Evolutionary conservation across 805 yeast species (phyloP).

Genomic region (Priceomyces castillae): DNA sequence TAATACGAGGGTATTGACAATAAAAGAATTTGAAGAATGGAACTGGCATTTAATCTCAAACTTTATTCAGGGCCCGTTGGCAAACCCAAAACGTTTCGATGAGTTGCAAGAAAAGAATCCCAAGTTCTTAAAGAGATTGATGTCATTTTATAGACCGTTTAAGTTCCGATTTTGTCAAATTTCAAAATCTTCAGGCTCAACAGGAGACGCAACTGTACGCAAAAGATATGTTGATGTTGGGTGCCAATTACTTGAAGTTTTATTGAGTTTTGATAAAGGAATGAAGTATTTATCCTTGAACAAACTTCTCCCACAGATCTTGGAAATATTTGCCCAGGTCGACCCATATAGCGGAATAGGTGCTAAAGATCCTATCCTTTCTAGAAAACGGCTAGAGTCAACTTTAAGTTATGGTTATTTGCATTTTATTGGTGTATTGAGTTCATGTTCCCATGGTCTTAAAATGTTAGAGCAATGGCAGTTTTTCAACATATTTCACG

Average conservation of each 20-base stretch:
- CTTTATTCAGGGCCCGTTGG: conserved; percentile 80
- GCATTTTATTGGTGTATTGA: conserved; percentile 70
- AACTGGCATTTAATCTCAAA: conserved; percentile 74
- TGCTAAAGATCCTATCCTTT: conserved; percentile 72
- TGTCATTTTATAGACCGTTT: conserved; percentile 89
- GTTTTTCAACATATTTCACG: conserved; percentile 75
- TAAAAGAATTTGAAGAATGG: conserved; percentile 84
- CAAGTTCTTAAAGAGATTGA: conserved; percentile 76
- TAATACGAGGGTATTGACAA: conserved; percentile 68
- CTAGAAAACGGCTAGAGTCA: conserved; percentile 52
- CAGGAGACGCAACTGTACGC: conserved; percentile 15
- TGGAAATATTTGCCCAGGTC: conserved; percentile 83
- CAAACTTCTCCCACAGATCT: conserved; percentile 81
- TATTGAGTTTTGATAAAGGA: conserved; percentile 65
- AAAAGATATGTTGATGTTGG: conserved; percentile 62
- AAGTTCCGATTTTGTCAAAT: conserved; percentile 66
- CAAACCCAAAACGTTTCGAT: conserved; percentile 67
- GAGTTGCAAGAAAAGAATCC: conserved; percentile 72
- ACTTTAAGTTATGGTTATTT: conserved; percentile 79
- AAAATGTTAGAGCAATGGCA: conserved; percentile 77
- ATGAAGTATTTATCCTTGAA: conserved; percentile 62
- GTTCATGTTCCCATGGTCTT: conserved; percentile 60
- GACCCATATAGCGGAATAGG: conserved; percentile 76
- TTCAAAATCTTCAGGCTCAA: conserved; percentile 40
- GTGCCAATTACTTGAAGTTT: conserved; percentile 64